Evolutionary conservation across 2,329 filamentous ascomycete genomes (phyloP).

Genomic region (Cladophialophora psammophila): DNA sequence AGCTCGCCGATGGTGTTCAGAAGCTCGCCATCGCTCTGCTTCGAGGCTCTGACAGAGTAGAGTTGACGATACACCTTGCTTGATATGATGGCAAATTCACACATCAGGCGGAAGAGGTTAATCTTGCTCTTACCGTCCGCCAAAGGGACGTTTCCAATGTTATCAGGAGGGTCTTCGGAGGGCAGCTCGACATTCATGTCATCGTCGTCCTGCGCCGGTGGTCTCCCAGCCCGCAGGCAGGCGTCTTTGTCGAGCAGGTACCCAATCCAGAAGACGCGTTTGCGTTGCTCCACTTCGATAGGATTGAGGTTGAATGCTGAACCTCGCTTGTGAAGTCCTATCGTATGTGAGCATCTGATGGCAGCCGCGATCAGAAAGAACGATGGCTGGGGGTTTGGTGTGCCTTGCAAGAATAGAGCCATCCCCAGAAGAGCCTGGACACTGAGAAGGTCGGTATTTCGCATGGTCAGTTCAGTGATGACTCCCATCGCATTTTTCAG

Average conservation of each 20-base stretch:
- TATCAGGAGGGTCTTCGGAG: slow-evolving; percentile 86
- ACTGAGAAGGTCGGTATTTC: slow-evolving; percentile 92
- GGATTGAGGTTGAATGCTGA: slow-evolving; percentile 92
- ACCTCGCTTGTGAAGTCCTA: slow-evolving; percentile 92
- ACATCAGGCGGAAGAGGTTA: slow-evolving; percentile 93
- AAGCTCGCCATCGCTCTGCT: slow-evolving; percentile 89
- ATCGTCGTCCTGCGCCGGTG: slow-evolving; percentile 76
- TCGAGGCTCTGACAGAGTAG: slow-evolving; percentile 90
- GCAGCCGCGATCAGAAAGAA: slow-evolving; percentile 91
- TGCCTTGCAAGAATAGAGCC: slow-evolving; percentile 92
- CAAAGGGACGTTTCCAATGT: slow-evolving; percentile 91
- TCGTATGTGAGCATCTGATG: slow-evolving; percentile 88
- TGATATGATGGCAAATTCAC: slow-evolving; percentile 88
- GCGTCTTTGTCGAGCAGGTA: slow-evolving; percentile 78
- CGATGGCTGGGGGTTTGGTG: slow-evolving; percentile 92
- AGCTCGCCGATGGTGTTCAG: slow-evolving; percentile 95
- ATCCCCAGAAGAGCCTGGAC: slow-evolving; percentile 94
- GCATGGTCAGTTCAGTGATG: slow-evolving; percentile 90
- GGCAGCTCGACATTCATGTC: slow-evolving; percentile 97
- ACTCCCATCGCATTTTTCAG: slow-evolving; percentile 96
- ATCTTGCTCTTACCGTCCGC: slow-evolving; percentile 89
- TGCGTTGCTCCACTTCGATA: slow-evolving; percentile 90
- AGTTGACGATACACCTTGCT: slow-evolving; percentile 92
- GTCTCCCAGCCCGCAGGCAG: slow-evolving; percentile 74
- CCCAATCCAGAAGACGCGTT: slow-evolving; percentile 78